Base-by-base conservation (phyloP, 495 filamentous ascomycete genomes). In the Sordaria brevicollis region DNA sequence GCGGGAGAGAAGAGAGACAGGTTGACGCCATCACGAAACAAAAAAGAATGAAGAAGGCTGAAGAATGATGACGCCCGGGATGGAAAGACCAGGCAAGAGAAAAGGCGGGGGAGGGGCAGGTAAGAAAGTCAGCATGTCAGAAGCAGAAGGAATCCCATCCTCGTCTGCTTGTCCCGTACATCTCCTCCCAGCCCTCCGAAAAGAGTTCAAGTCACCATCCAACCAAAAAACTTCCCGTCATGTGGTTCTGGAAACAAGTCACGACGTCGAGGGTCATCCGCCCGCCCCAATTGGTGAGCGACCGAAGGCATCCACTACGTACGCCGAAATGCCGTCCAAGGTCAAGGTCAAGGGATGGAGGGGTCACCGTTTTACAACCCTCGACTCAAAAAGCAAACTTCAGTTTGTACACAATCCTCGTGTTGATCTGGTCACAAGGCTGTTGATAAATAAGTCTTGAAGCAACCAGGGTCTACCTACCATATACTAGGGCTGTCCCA, bases 351-450 rank as follows among this genome's bases (percentile, higher is more conserved):
- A 54, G 13, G 41, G 41, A 25, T 25, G 43, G 43, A 29, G 21
- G 43, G 11, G 43, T 54, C 43, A 54, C 43, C 21, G 43, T 54
- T 54, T 29, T 54, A n/a, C n/a, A n/a, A n/a, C n/a, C 10, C 43
- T 54, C 43, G 41, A 49, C 19, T 54, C 43, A 21, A 25, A 54
- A n/a, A n/a, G n/a, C 21, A 54, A 54, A 54, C 21, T 21, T 25
- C 43, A 54, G 11, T 29, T 29, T 54, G 43, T 25, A 54, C 43
- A 54, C n/a, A n/a, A n/a, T 41, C 68, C 36, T 38, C 35, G 21
- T 35, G 36, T 15, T 67, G 31, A 67, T 39, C 69, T 25, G 62
- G 69, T 70, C 69, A 70, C 69, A 70, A 70, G 69, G 65, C 69
- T 70, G 69, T 19, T 15, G 5, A 37, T 13, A 5, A 57, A 57